Evolutionary conservation across 495 filamentous ascomycete genomes (phyloP).

Genomic region (Penicillium chermesinum): DNA sequence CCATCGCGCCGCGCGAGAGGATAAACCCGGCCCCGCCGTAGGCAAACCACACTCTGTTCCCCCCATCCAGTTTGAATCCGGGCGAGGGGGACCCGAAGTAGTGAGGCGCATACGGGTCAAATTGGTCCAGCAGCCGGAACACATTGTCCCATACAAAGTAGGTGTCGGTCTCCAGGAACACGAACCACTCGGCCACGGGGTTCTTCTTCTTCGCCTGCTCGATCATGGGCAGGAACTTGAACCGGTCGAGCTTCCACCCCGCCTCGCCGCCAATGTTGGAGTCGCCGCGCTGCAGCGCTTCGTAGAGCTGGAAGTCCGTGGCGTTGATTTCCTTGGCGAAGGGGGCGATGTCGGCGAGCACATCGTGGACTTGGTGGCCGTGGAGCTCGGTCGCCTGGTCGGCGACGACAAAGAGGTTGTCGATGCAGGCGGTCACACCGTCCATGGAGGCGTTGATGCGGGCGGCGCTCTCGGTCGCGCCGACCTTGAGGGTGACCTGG

Average conservation of each 20-base stretch:
- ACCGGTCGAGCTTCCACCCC: conserved; percentile 59
- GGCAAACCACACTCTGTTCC: conserved; percentile 38
- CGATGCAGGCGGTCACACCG: conserved; percentile 33
- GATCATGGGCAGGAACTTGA: conserved; percentile 60
- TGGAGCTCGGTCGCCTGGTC: conserved; percentile 35
- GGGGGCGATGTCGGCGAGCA: conserved; percentile 31
- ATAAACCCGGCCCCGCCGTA: conserved; percentile 52
- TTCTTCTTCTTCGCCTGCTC: conserved; percentile 50
- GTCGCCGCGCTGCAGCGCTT: conserved; percentile 18
- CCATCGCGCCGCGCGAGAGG: conserved; percentile 46
- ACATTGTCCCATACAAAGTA: conserved; percentile 61
- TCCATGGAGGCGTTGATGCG: conserved; percentile 30
- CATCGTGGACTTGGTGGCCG: conserved; percentile 31
- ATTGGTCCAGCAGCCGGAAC: conserved; percentile 47
- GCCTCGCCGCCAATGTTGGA: conserved; percentile 4
- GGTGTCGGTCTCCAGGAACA: conserved; percentile 60
- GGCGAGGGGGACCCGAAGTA: conserved; percentile 50
- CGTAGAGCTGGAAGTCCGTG: conserved; percentile 34
- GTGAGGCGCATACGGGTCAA: conserved; percentile 42
- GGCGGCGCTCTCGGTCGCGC: conserved; percentile 28
- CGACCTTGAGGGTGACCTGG: conserved; percentile 36
- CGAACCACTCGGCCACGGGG: conserved; percentile 53
- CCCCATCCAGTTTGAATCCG: conserved; percentile 27
- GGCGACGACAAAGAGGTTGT: conserved; percentile 40
- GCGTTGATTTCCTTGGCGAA: conserved; percentile 23